Evolutionary conservation across 106 monocot species (phyloP).

Genomic region (Iris macrosiphon): DNA sequence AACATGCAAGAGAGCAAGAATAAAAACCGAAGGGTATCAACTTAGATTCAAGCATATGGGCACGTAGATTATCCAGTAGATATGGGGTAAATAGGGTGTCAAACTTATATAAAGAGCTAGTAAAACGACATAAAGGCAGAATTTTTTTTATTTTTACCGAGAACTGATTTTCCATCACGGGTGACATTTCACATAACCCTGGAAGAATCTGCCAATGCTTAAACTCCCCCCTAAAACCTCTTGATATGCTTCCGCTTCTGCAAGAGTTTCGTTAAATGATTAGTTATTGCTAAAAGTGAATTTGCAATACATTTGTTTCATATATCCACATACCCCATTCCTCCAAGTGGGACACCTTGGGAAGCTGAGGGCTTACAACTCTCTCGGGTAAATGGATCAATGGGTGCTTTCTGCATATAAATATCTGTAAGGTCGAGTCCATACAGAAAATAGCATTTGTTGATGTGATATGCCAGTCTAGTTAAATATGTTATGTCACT

Average conservation of each 20-base stretch:
- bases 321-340: constrained; percentile 73
- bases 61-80: no score
- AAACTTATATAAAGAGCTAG: no score
- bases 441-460: no score
- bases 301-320: background rate
- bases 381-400: constrained; percentile 94
- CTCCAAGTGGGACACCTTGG: constrained; percentile 98
- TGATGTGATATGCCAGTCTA: no score
- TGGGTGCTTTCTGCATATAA: constrained; percentile 96
- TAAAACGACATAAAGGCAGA: no score
- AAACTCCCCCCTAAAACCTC: constrained; percentile 98
- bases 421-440: no score
- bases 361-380: constrained; percentile 88
- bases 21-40: no score
- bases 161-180: constrained; percentile 96
- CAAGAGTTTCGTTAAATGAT: background rate
- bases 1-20: no score
- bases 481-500: no score
- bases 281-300: background rate
- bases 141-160: no score
- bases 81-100: no score
- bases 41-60: no score
- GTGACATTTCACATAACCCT: constrained; percentile 80
- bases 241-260: constrained; percentile 98
- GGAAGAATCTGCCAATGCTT: constrained; percentile 97